phyloP scores from a whole-genome alignment of 106 monocot genomes.

The Allium sativum region DNA sequence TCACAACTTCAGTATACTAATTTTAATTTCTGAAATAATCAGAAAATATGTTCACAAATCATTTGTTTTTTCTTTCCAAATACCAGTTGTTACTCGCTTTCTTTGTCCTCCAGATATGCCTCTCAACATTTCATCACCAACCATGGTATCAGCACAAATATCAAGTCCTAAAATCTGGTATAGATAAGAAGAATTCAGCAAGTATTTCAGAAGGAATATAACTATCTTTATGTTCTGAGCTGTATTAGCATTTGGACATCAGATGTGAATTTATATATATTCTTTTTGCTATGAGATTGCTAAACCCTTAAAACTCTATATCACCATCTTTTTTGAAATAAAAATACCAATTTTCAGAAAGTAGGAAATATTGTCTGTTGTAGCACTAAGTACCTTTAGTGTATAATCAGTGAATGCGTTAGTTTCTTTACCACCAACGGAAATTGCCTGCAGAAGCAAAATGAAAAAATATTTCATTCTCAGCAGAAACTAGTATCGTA shows the following conservation, averaged over 20 bases:
- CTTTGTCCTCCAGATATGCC: conserved; percentile 58
- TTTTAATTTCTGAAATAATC: neutral
- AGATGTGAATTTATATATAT: no score
- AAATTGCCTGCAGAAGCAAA: conserved; percentile 22
- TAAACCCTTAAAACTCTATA: no score
- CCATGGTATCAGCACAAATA: conserved; percentile 42
- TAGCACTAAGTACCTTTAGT: conserved; percentile 28
- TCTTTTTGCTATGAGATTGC: no score
- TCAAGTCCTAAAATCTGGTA: conserved; percentile 46
- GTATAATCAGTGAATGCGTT: conserved; percentile 41
- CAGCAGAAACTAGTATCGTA: no score
- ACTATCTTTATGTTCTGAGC: neutral
- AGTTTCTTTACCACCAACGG: conserved; percentile 33
- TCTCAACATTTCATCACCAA: conserved; percentile 46
- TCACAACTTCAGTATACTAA: neutral
- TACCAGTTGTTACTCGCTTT: conserved; percentile 52
- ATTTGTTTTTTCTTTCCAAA: neutral
- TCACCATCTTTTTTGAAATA: no score
- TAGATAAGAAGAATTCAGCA: neutral
- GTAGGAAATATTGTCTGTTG: neutral
- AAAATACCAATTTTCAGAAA: no score
- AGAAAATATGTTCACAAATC: neutral
- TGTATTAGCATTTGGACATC: neutral
- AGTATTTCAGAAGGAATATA: no score
- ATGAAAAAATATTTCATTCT: neutral